These are phyloP conservation scores for Hymenoscyphus scutula DNA, from an alignment of 2,329 filamentous ascomycete species.

Conservation along the genomic window DNA sequence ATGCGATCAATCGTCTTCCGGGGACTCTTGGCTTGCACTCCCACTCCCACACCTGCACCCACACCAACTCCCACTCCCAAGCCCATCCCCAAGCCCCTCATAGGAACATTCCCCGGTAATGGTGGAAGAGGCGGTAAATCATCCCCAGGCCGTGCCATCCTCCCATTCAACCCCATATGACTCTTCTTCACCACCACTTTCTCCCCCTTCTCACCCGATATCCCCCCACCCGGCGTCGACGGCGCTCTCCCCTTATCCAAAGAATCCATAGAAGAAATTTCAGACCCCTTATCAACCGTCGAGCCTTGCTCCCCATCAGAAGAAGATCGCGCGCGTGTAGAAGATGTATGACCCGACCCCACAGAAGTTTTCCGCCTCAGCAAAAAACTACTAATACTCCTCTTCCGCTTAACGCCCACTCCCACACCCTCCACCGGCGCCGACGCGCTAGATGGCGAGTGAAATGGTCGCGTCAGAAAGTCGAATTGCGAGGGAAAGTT, in stretches of 20 bases:
- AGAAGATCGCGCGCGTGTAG: too few relatives aligned
- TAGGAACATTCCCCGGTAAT: neutral
- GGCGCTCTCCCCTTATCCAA: neutral
- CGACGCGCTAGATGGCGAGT: neutral
- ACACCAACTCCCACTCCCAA: too few relatives aligned
- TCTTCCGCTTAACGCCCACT: conserved; percentile 9
- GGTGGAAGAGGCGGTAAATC: neutral
- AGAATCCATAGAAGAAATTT: too few relatives aligned
- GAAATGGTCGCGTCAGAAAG: neutral
- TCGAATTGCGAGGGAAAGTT: neutral
- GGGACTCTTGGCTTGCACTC: neutral
- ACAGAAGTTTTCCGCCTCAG: neutral
- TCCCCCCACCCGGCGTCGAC: neutral
- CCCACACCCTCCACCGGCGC: neutral
- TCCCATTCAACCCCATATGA: neutral
- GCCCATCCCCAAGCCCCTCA: neutral
- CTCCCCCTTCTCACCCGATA: neutral
- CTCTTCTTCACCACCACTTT: neutral
- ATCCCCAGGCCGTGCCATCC: neutral
- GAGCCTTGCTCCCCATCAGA: too few relatives aligned
- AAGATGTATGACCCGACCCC: neutral
- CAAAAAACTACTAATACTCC: neutral
- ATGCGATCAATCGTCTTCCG: neutral
- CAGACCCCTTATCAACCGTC: too few relatives aligned
- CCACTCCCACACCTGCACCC: too few relatives aligned